Percentiles rank a stretch among this genome's conserved stretches.
phyloP scores from a whole-genome alignment of 495 filamentous ascomycete species.

The Lasiosphaeria miniovina region DNA sequence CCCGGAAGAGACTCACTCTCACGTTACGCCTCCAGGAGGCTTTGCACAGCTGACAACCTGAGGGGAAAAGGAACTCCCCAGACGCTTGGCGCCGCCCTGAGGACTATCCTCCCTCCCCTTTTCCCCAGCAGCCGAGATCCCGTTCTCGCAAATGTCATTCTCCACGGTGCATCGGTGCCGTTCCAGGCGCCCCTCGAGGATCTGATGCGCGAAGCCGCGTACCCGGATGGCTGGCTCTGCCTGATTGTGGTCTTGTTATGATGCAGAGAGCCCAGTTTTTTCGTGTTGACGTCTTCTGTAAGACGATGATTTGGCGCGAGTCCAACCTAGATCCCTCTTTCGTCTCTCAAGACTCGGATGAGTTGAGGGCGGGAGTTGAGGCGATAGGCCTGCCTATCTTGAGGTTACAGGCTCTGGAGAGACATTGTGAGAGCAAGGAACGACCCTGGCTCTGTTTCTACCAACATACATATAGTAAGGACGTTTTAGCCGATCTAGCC shows the following conservation, averaged over 20 bases:
- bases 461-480: too few species aligned
- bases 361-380: too few species aligned
- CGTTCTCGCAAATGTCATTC: slow-evolving; percentile 83
- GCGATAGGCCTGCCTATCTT: too few species aligned
- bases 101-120: slow-evolving; percentile 70
- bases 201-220: slow-evolving; percentile 73
- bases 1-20: too few species aligned
- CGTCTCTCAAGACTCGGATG: not conserved
- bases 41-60: slow-evolving; percentile 3
- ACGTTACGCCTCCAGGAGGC: too few species aligned
- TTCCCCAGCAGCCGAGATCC: slow-evolving; percentile 85
- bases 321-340: not conserved
- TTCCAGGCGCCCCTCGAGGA: slow-evolving; percentile 83
- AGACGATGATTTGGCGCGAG: not conserved
- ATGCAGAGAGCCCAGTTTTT: slow-evolving; percentile 8
- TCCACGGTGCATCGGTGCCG: slow-evolving; percentile 85
- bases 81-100: slow-evolving; percentile 79
- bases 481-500: too few species aligned
- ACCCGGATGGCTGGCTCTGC: slow-evolving; percentile 91
- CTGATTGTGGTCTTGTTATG: slow-evolving; percentile 77
- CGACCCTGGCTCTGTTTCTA: too few species aligned
- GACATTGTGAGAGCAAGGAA: too few species aligned
- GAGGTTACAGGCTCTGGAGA: too few species aligned
- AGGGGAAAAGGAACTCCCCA: slow-evolving; percentile 48
- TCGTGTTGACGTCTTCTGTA: not conserved